These are phyloP conservation scores for Ophiostoma sp. DNA, from an alignment of 2,329 filamentous ascomycete genomes.

Conservation along the genomic window DNA sequence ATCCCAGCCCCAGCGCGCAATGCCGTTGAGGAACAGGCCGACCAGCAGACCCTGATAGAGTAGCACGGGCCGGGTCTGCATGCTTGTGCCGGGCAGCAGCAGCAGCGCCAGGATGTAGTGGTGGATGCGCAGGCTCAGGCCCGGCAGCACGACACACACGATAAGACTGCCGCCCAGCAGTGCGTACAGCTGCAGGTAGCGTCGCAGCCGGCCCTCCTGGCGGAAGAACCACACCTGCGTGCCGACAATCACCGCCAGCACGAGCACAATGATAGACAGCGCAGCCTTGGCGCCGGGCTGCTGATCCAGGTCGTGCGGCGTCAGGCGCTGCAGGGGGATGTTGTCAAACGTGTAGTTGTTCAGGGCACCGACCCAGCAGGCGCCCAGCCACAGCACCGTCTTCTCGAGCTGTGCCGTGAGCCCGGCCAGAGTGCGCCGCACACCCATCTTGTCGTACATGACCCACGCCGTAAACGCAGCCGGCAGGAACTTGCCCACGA, in stretches of 20 bases:
- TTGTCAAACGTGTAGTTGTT: constrained; percentile 94
- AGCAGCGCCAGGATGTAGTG: constrained; percentile 90
- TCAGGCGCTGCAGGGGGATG: constrained; percentile 91
- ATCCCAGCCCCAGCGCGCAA: constrained; percentile 91
- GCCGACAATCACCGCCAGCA: constrained; percentile 62
- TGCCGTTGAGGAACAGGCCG: constrained; percentile 88
- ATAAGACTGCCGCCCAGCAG: constrained; percentile 63
- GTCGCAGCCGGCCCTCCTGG: constrained; percentile 72
- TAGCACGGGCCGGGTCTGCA: constrained; percentile 79
- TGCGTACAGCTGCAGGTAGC: constrained; percentile 72
- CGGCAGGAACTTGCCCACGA: constrained; percentile 77
- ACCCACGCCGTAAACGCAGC: constrained; percentile 83
- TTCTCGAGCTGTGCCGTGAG: constrained; percentile 84
- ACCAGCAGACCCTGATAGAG: constrained; percentile 86
- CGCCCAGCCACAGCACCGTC: constrained; percentile 81
- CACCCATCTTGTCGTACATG: constrained; percentile 76
- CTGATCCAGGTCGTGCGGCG: constrained; percentile 76
- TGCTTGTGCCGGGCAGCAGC: constrained; percentile 77
- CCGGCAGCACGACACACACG: constrained; percentile 65
- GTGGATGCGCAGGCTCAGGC: constrained; percentile 80
- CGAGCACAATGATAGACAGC: constrained; percentile 68
- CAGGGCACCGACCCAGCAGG: constrained; percentile 82
- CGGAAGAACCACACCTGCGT: constrained; percentile 82
- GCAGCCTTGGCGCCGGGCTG: constrained; percentile 86
- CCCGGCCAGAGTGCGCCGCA: constrained; percentile 63